Base-by-base conservation (phyloP, 1,284 basidiomycete species). In the Mycena citricolor region DNA sequence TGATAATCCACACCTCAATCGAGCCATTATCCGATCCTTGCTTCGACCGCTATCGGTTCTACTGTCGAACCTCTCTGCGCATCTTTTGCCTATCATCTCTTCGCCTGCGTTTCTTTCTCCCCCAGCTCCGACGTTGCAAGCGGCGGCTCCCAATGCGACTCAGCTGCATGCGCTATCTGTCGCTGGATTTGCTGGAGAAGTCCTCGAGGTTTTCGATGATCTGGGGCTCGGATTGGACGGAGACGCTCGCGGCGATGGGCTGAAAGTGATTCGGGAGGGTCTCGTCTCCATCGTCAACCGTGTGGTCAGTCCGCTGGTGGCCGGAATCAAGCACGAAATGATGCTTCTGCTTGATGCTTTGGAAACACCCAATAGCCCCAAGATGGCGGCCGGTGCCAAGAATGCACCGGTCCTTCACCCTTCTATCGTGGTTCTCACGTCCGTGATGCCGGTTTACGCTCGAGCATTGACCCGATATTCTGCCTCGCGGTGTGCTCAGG, bases 21-120 rank as follows among this genome's bases (percentile, higher is more conserved):
- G 77, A 44, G 86, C 87, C 23, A 77, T 86, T 47, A 60, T 89
- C 25, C 79, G 88, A 40, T 77, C 77, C 22, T 69, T 90, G 19
- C 86, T 86, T 47, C 77, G 82, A 39, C 86, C 86, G 8, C 66
- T 90, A 6, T 86, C 85, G 7, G 85, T 89, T 19, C 62, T 90
- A 28, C 68, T 84, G 51, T 79, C 70, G 52, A 85, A 85, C 58
- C 59, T 90, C 21, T 87, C 84, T 8, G 71, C 76, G 22, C 71
- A 79, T 53, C 70, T 90, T 20, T 65, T 82, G 4, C 83, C 82
- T 4, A 62, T 87, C 12, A 57, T 89, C 11, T 79, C 83, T 6
- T 81, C 85, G 2, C 68, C 81, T 13, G 65, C 75, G 8, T 86
- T 89, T 61, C 68, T 73, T 16, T 66, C 64, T 1, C 70, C 79